Evolutionary conservation across 495 filamentous ascomycete species (phyloP), one percentile per base, ranked within the genome.

Genomic region (Aspergillus nidulans): DNA sequence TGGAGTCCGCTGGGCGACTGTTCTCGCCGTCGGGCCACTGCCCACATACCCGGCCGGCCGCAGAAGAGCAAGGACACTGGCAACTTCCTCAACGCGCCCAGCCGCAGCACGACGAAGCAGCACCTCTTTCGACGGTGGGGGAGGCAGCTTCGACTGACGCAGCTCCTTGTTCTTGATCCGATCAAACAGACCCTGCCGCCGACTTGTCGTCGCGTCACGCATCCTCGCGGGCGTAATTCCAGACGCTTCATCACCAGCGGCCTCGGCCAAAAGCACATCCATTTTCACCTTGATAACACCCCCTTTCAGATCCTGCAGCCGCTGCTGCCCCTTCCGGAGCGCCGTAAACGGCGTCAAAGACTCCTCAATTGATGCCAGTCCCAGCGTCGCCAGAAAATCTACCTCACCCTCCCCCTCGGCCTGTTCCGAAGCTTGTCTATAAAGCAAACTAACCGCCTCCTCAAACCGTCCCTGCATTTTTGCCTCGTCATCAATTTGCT

Each of bases 151-250:
- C 16, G 74, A 72, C 63, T 77, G 72, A 24, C 60, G 65, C 26
- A 76, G 57, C 52, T 74, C 59, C 57, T 78, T 78, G 47, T 64
- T 69, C 67, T 73, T 75, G 48, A 77, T 71, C 20, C 75, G 73
- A 43, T 76, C 73, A 48, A 77, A 51, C 3, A 77, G 62, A 1
- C 75, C 62, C 53, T 71, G 67, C 20, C 71, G 66, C 19, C 75
- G 75, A 36, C 65, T 65, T 24, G 60, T 64, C 10, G 72, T 66
- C 8, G 67, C 63, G 25, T 68, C 69, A 25, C 52, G 49, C 6
- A 66, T 50, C 41, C 69, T 69, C 12, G 52, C 51, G 1, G 55
- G 39, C 23, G 38, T 26, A 21, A 43, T 52, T 2, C 30, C 30
- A 12, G 38, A 36, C 19, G 47, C 50, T 1, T 49, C 55, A 6